Base-by-base conservation (phyloP, 2,329 filamentous ascomycete species). In the Fusarium xyrophilum region DNA sequence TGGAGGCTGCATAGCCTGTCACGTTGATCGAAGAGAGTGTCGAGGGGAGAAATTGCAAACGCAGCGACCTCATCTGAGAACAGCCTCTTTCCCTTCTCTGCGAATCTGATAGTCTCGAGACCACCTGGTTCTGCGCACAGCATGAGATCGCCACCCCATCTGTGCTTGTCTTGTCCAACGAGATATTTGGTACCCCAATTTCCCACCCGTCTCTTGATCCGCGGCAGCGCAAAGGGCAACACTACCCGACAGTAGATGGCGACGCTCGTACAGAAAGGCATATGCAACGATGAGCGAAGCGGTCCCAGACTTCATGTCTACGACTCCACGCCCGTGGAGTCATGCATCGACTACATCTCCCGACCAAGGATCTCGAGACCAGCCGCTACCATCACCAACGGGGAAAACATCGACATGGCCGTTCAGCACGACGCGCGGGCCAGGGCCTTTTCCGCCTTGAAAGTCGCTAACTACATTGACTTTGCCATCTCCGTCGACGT, bases 361-460 rank as follows among this genome's bases (percentile, higher is more conserved):
- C 1, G 56, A 60, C 56, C 56, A 60, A 3, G 56, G 51, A 40
- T 32, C 33, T 30, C 50, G 27, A 5, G 51, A 44, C 56, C 50
- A 56, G 1, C 33, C 50, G 2, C 27, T 32, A 10, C 40, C 50
- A 5, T 60, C 40, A 4, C 50, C 38, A 5, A 60, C 50, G 4
- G 51, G 56, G 3, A 56, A 47, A 15, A 56, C 40, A 19, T 60
- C 50, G 8, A 60, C n/a, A 28, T 59, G 56, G 6, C 56, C 56
- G 4, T 56, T 60, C 5, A 60, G 30, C 5, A 60, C 27, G 5
- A 60, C 33, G 2, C 28, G 56, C 1, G 27, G 56, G 3, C 56
- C 50, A 6, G 33, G 23, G 6, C 50, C 50, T 6, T 56, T 30
- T 23, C 19, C 51, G 1, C 56, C 51, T n/a, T 47, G 19, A 14